Conservation (phyloP, 257 asterid genomes). For the Hygrophila difformis region DNA sequence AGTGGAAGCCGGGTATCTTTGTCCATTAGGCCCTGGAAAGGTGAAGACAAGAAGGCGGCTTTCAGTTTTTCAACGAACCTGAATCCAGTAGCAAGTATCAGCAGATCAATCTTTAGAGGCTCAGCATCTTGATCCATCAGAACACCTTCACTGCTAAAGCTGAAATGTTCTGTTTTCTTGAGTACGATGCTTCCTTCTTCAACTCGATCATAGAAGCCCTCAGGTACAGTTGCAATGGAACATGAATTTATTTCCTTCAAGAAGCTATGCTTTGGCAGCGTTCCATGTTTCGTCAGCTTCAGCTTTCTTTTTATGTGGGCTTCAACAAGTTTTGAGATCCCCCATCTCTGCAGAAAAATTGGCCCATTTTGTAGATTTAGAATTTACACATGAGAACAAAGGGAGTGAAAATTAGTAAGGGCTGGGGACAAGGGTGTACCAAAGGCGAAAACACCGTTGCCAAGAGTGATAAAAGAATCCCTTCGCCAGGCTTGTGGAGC, state of each 20-base stretch:
- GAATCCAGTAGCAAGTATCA: slow-evolving; percentile 48
- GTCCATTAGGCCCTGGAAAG: neutral
- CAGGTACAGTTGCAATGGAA: slow-evolving; percentile 26
- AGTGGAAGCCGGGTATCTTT: neutral
- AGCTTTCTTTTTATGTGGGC: slow-evolving; percentile 23
- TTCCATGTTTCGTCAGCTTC: slow-evolving; percentile 13
- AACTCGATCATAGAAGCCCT: slow-evolving; percentile 38
- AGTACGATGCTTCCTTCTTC: slow-evolving; percentile 43
- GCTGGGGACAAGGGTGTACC: slow-evolving; percentile 16
- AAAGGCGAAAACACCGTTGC: slow-evolving; percentile 39
- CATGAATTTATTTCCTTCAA: slow-evolving; percentile 30
- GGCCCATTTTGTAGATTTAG: neutral
- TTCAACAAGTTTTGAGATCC: slow-evolving; percentile 32
- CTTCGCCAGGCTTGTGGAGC: slow-evolving; percentile 43
- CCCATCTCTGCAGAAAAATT: slow-evolving; percentile 42
- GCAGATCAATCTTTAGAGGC: slow-evolving; percentile 24
- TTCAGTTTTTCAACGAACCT: slow-evolving; percentile 16
- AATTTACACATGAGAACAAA: neutral
- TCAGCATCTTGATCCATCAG: slow-evolving; percentile 19
- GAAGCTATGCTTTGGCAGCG: slow-evolving; percentile 46
- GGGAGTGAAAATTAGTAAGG: no score
- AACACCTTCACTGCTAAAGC: slow-evolving; percentile 34
- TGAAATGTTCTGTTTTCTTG: slow-evolving; percentile 24
- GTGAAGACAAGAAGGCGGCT: neutral
- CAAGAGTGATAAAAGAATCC: slow-evolving; percentile 28